These are phyloP conservation scores for Magnusiomyces fungicola DNA, from an alignment of 1,139 yeast genomes.

Conservation along the genomic window DNA sequence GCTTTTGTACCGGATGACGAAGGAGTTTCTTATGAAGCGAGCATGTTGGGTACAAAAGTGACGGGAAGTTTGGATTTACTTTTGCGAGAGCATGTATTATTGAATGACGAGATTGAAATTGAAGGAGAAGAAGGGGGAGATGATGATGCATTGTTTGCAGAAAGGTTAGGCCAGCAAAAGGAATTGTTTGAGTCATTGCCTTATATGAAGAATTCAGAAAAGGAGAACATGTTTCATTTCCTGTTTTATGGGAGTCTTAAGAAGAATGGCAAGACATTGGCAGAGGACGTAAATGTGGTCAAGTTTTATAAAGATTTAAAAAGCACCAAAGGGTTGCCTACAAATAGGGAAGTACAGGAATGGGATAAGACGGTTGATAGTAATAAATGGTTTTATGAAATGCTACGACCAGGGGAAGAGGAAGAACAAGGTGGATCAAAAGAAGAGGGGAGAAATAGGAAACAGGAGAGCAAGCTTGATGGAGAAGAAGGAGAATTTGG, in stretches of 20 bases:
- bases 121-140: background rate
- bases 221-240: background rate
- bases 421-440: background rate
- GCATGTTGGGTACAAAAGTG: slow-evolving; percentile 7
- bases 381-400: slow-evolving; percentile 23
- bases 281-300: background rate
- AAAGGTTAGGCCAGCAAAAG: background rate
- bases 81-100: background rate
- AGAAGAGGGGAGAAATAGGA: slow-evolving; percentile 15
- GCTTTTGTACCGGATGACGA: slow-evolving; percentile 7
- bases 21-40: slow-evolving; percentile 3
- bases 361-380: slow-evolving; percentile 24
- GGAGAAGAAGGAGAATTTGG: slow-evolving; percentile 10
- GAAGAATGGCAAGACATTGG: background rate
- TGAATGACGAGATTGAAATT: background rate
- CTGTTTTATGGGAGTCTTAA: background rate
- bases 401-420: background rate
- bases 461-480: slow-evolving; percentile 15
- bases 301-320: slow-evolving; percentile 4
- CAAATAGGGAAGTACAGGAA: slow-evolving; percentile 20
- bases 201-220: background rate
- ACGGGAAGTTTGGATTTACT: slow-evolving; percentile 6
- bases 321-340: background rate
- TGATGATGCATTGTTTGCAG: slow-evolving; percentile 3
- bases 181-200: background rate